Evolutionary conservation across 768 basidiomycete species (phyloP), one percentile per base, ranked within the genome.

Genomic region (Amanita pallidorosea): DNA sequence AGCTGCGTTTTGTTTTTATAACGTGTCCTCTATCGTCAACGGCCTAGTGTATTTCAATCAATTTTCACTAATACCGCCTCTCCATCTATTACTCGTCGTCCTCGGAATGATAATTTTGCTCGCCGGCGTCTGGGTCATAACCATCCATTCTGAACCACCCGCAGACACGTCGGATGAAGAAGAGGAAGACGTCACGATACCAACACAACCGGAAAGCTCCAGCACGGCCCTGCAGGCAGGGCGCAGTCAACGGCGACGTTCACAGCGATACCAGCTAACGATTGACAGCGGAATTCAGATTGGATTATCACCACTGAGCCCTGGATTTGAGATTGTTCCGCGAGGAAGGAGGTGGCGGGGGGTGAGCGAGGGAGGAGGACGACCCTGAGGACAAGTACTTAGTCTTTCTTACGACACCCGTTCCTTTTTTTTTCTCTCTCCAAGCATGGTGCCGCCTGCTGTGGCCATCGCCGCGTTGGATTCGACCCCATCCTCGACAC

Each of bases 1-100:
- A 80, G 83, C 90, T 61, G 91, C 92, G 5, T 97, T 95, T 67
- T 95, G 91, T 65, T 90, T 92, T 65, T 97, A 95, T 68, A 97
- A 95, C 62, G 63, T 94, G 12, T 90, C 89, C 2, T 89, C 88
- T 20, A 95, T 97, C 62, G 73, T 92, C 52, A 93, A 92, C 56
- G 87, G 88, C 4, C 73, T 95, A 48, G 79, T 94, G 41, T 96
- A 93, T 65, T 96, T 88, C 63, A 73, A 93, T 63, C 91, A 97
- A 60, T 79, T 90, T 60, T 74, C 79, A 15, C 71, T 81, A 20
- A 82, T 97, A 34, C 68, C 80, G 1, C 70, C 75, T 0, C 57
- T 79, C n/a, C 79, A 92, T 62, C 75, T 92, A n/a, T 63, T 69
- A 4, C 74, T 95, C 22, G 88, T 97, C 51, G 68, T 74, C 5